Evolutionary conservation across 495 filamentous ascomycete species (phyloP).

Genomic region (Trichocladium antarcticum): DNA sequence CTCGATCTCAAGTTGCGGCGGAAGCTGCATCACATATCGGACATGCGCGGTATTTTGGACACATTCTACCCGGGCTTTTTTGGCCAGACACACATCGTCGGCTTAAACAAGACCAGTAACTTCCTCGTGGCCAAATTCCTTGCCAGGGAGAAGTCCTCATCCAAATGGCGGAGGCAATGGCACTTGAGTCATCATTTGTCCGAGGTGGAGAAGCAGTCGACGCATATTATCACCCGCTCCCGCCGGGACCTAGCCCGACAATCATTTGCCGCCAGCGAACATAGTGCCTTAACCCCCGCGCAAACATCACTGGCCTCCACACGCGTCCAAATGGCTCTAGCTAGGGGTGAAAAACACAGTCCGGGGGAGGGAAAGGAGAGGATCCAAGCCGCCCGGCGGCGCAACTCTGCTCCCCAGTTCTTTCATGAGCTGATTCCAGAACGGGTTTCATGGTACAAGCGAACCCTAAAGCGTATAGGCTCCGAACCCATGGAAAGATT

Average conservation of each 20-base stretch:
- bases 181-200: neutral
- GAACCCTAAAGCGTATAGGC: neutral
- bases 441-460: neutral
- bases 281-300: no score
- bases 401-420: no score
- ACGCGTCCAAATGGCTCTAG: no score
- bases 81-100: neutral
- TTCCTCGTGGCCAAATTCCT: neutral
- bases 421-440: neutral
- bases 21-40: neutral
- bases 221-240: neutral
- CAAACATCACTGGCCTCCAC: no score
- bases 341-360: no score
- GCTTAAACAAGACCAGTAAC: neutral
- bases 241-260: no score
- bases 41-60: neutral
- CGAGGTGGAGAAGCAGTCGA: neutral
- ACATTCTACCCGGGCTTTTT: neutral
- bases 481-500: neutral
- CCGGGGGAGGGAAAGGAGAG: no score
- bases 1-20: neutral
- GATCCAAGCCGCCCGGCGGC: no score
- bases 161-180: neutral
- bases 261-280: no score
- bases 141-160: neutral